Base-by-base conservation (phyloP, 768 basidiomycete species). In the Russula sp. region DNA sequence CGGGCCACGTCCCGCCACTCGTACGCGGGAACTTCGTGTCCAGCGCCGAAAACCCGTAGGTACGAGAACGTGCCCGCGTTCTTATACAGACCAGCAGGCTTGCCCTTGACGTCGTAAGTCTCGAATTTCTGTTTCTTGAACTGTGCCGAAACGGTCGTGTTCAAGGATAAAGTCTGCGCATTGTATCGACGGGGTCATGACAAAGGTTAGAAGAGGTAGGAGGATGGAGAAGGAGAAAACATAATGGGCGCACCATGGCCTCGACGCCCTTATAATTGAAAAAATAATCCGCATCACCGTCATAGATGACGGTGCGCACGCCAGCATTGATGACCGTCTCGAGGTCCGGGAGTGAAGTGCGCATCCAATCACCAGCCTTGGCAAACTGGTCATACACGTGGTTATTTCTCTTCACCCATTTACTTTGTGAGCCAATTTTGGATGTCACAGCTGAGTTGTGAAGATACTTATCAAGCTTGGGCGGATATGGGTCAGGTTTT, bases 251-350 rank as follows among this genome's bases (percentile, higher is more conserved):
- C 67, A 84, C 83, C 83, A 85, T 83, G 2, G 79, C 78, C 73
- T 85, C 84, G 20, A 85, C 78, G 14, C 85, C 84, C 38, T 77
- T 70, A 67, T 75, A 84, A 71, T 85, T 86, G 60, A 80, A 67
- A 63, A 84, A 83, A 69, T 78, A 84, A 70, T 85, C 83, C 32
- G 82, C 84, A 69, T 85, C 84, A 28, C 84, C 84, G 61, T 80
- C 81, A 65, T 78, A 85, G n/a, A 85, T 70, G 49, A 83, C 70
- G 20, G 81, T 82, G 59, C 81, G 69, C 26, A 83, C 82, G 14
- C 85, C 84, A 57, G 83, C 77, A 63, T 85, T 78, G 68, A 87
- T 84, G 16, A 86, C 83, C 5, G 72, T 78, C 72, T 86, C 84
- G 26, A 87, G 73, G 63, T 80, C 64, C 0, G 80, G 81, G 20